Base-by-base conservation (phyloP, 192 early-diverging fungal genomes). In the Coemansia sp. region DNA sequence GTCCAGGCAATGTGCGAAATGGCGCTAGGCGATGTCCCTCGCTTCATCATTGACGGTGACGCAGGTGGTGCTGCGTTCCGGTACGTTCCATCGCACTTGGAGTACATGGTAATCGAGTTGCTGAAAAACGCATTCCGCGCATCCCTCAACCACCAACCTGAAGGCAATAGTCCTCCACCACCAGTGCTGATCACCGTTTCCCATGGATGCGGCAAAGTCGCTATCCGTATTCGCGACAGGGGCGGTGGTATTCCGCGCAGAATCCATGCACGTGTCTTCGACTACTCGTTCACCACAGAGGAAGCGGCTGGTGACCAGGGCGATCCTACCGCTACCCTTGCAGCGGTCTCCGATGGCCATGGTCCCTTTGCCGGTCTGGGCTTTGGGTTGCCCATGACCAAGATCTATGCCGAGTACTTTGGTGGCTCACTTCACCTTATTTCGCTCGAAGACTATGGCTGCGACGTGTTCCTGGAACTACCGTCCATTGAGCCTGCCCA, bases 241-340 rank as follows among this genome's bases (percentile, higher is more conserved):
- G 95, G 93, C 14, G 92, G 93, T n/a, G 95, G 95, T 17, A 90
- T 97, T 50, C 72, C 88, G 13, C 59, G 72, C 4, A 73, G 89
- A 52, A 88, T 93, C 50, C 73, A 91, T 53, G 62, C 66, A 7
- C 73, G 82, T 6, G 84, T 93, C 8, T 97, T 93, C 79, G 92
- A 97, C 40, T 97, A 94, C 72, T 88, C 87, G 15, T 95, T 88
- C 66, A 94, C 95, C 7, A 94, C 93, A 2, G 92, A 63, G 17
- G 60, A 40, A 23, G 22, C 44, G 4, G 44, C 44, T 47, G 22
- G 20, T 6, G 55, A 36, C 22, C n/a, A 40, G 1, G 33, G 19
- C 25, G 57, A 38, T 22, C 27, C 42, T 8, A 25, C 44, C 22
- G 20, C 1, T 5, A 44, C 37, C 33, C 14, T 20, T 7, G 41